Base-by-base conservation (phyloP, 352 stramenopile species). In the Blastocystis hominis region DNA sequence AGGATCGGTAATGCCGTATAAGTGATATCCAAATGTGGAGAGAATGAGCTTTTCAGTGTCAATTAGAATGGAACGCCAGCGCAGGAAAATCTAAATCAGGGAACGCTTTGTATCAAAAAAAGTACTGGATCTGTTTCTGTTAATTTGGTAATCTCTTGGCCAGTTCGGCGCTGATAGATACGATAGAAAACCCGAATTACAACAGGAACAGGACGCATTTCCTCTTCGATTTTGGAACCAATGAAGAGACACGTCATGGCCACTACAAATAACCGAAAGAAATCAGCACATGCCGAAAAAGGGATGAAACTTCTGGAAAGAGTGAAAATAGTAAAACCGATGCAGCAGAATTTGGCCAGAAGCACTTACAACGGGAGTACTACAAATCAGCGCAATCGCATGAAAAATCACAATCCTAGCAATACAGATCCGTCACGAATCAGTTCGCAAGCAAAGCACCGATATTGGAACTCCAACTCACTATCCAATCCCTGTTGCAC, bases 271-370 rank as follows among this genome's bases (percentile, higher is more conserved):
- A 10, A 87, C 15, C 34, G 42, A 87, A 38, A 77, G 9, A 24
- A 47, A 55, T n/a, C 3, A 76, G 34, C 17, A 30, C 4, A 44
- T 1, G 77, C 77, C 36, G 34, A 77, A 87, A 59, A 76, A 87
- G 4, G 77, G 77, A 56, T 87, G 77, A 34, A 36, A 87, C 61
- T 87, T 59, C 30, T 77, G 44, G 40, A 87, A 87, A 2, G 77
- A 87, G 42, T 78, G 59, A 15, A 78, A 78, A 47, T 87, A 87
- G 20, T 87, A 87, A 34, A 87, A 87, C 7, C 77, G 77, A 61
- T 87, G 77, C 15, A 40, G 77, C 7, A 87, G n/a, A 3, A 46
- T 87, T 20, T 87, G 77, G 6, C 77, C 77, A 50, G 77, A 87
- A 62, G 77, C 77, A 87, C 77, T 87, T 2, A 87, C 77, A 36